Evolutionary conservation across 2,329 filamentous ascomycete species (phyloP).

Genomic region (Monosporascus sp.): DNA sequence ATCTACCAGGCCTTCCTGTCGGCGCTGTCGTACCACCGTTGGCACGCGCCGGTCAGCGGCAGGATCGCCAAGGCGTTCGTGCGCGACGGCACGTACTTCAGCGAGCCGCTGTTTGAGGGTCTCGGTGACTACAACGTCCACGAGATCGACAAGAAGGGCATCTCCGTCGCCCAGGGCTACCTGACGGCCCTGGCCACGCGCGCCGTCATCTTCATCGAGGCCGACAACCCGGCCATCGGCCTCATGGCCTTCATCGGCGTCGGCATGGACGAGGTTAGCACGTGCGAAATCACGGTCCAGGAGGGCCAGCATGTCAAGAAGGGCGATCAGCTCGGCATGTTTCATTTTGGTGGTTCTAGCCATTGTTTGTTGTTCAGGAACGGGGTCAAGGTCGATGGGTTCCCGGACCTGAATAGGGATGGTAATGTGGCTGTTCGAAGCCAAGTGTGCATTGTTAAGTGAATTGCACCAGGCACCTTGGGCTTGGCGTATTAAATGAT

Average conservation of each 20-base stretch:
- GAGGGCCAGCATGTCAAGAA: conserved; percentile 62
- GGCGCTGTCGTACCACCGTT: conserved; percentile 55
- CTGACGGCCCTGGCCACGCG: conserved; percentile 62
- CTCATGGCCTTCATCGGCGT: conserved; percentile 65
- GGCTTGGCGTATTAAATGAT: no score
- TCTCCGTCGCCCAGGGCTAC: conserved; percentile 55
- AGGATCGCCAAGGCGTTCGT: conserved; percentile 46
- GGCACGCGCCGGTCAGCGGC: conserved; percentile 55
- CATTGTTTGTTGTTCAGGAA: conserved; percentile 63
- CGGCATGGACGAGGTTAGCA: conserved; percentile 72
- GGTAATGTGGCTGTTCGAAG: conserved; percentile 22
- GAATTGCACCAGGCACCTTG: neutral
- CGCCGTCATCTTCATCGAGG: conserved; percentile 64
- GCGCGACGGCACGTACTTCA: conserved; percentile 53
- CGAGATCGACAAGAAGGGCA: conserved; percentile 24
- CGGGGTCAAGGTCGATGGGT: conserved; percentile 38
- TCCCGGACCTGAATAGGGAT: conserved; percentile 11
- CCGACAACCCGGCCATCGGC: conserved; percentile 60
- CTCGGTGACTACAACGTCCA: conserved; percentile 19
- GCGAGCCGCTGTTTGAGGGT: conserved; percentile 45
- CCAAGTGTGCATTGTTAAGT: conserved; percentile 19
- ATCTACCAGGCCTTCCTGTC: conserved; percentile 58
- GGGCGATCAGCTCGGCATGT: conserved; percentile 71
- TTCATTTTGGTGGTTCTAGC: conserved; percentile 71
- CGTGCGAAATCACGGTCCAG: conserved; percentile 64